Evolutionary conservation across 495 filamentous ascomycete species (phyloP).

Genomic region (Wilcoxina mikolae): DNA sequence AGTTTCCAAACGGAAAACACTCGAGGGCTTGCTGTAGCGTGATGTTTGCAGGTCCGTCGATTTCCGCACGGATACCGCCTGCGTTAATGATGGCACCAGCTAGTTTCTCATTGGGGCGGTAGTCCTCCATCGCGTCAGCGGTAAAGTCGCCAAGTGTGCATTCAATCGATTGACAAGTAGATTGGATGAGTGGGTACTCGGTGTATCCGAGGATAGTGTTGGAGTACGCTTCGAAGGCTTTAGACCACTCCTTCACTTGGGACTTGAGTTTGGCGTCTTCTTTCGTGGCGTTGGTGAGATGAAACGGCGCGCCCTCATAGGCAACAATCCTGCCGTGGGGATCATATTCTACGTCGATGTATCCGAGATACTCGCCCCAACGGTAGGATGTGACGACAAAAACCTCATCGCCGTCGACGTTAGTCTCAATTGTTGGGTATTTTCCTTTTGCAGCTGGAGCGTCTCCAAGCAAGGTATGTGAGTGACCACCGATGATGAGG

Average conservation of each 20-base stretch:
- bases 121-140: slow-evolving; percentile 39
- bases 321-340: slow-evolving; percentile 37
- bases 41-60: slow-evolving; percentile 37
- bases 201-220: slow-evolving; percentile 35
- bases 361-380: slow-evolving; percentile 47
- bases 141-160: slow-evolving; percentile 41
- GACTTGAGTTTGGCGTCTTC: slow-evolving; percentile 39
- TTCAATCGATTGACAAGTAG: slow-evolving; percentile 37
- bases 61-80: slow-evolving; percentile 43
- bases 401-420: slow-evolving; percentile 44
- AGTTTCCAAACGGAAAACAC: slow-evolving; percentile 44
- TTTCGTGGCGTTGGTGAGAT: slow-evolving; percentile 39
- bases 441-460: slow-evolving; percentile 35
- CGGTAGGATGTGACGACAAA: slow-evolving; percentile 44
- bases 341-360: slow-evolving; percentile 44
- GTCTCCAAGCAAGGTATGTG: slow-evolving; percentile 43
- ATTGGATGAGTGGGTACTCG: slow-evolving; percentile 37
- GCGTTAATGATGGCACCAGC: slow-evolving; percentile 38
- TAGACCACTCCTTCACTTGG: slow-evolving; percentile 38
- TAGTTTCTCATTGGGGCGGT: slow-evolving; percentile 31
- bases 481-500: slow-evolving; percentile 43
- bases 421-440: slow-evolving; percentile 43
- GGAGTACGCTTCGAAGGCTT: slow-evolving; percentile 39
- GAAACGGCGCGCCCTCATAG: slow-evolving; percentile 43
- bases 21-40: slow-evolving; percentile 42